Evolutionary conservation across 2,329 filamentous ascomycete genomes (phyloP).

Genomic region (Atkinsonella texensis): DNA sequence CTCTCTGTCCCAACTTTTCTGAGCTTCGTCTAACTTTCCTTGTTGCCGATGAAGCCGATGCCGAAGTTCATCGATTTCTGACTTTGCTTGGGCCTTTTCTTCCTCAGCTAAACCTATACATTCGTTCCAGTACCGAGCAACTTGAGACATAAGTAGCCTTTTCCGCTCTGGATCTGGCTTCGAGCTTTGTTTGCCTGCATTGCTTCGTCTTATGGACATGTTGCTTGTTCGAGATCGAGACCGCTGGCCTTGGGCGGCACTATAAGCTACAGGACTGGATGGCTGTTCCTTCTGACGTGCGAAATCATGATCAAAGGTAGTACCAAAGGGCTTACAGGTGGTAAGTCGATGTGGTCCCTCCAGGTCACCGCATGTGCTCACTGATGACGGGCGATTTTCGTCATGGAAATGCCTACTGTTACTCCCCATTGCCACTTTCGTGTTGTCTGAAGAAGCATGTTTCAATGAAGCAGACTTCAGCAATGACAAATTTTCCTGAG

Average conservation of each 20-base stretch:
- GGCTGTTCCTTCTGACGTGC: not conserved
- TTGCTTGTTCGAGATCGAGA: conserved; percentile 21
- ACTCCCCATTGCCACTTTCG: not conserved
- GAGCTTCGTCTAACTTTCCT: conserved; percentile 8
- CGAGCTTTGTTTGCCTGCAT: conserved; percentile 7
- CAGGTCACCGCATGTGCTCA: conserved; percentile 20
- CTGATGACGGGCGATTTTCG: conserved; percentile 8
- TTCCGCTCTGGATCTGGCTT: conserved; percentile 14
- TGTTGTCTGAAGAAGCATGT: not conserved
- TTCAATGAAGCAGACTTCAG: not conserved
- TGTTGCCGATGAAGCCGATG: conserved; percentile 11
- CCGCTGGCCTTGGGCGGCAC: conserved; percentile 6
- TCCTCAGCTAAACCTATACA: conserved; percentile 19
- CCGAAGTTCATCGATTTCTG: conserved; percentile 17
- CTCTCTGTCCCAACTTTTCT: conserved; percentile 11
- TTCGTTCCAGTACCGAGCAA: conserved; percentile 23
- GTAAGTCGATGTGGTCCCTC: conserved; percentile 16
- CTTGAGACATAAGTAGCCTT: conserved; percentile 18
- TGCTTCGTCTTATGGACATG: conserved; percentile 19
- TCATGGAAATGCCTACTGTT: not conserved
- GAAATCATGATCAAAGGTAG: conserved; percentile 1
- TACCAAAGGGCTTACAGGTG: conserved; percentile 6
- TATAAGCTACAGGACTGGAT: not conserved
- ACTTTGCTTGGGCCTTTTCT: conserved; percentile 15
- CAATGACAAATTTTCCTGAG: not conserved